phyloP scores from a whole-genome alignment of 768 basidiomycete genomes.

The Austroboletus eburneus region DNA sequence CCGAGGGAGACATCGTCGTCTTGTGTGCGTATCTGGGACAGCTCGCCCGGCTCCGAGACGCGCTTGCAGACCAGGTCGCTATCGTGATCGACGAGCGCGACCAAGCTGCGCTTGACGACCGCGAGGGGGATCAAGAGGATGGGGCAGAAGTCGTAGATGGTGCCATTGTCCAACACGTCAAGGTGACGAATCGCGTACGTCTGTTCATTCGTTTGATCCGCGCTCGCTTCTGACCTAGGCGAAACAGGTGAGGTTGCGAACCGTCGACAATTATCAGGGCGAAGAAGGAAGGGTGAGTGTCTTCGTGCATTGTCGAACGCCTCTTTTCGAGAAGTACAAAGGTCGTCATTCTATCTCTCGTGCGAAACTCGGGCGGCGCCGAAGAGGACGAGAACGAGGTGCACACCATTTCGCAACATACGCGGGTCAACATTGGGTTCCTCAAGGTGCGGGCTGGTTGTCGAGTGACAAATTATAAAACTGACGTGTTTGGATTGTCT shows the following conservation, averaged over 20 bases:
- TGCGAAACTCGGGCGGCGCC: slow-evolving; percentile 60
- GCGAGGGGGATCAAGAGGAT: slow-evolving; percentile 41
- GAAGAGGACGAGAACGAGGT: slow-evolving; percentile 32
- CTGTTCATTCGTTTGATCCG: background rate
- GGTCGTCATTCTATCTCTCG: slow-evolving; percentile 71
- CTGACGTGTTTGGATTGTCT: background rate
- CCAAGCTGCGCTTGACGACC: slow-evolving; percentile 52
- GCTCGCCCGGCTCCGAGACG: slow-evolving; percentile 41
- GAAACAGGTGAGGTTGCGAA: slow-evolving; percentile 59
- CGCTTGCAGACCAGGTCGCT: slow-evolving; percentile 44
- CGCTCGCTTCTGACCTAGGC: background rate
- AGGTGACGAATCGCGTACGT: slow-evolving; percentile 50
- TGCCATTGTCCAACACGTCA: slow-evolving; percentile 40
- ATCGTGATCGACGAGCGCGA: slow-evolving; percentile 70
- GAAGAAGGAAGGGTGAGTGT: slow-evolving; percentile 54
- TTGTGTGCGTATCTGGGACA: slow-evolving; percentile 54
- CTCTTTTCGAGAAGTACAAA: slow-evolving; percentile 16
- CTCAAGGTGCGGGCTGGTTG: slow-evolving; percentile 48
- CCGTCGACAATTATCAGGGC: slow-evolving; percentile 78
- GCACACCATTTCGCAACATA: slow-evolving; percentile 8
- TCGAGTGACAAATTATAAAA: too few species aligned
- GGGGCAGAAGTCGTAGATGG: slow-evolving; percentile 16
- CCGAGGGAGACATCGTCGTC: slow-evolving; percentile 49
- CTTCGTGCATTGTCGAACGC: background rate
- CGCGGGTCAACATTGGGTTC: slow-evolving; percentile 57